These are phyloP conservation scores for Lipomyces yamadae DNA, from an alignment of 805 yeast genomes.

Conservation along the genomic window DNA sequence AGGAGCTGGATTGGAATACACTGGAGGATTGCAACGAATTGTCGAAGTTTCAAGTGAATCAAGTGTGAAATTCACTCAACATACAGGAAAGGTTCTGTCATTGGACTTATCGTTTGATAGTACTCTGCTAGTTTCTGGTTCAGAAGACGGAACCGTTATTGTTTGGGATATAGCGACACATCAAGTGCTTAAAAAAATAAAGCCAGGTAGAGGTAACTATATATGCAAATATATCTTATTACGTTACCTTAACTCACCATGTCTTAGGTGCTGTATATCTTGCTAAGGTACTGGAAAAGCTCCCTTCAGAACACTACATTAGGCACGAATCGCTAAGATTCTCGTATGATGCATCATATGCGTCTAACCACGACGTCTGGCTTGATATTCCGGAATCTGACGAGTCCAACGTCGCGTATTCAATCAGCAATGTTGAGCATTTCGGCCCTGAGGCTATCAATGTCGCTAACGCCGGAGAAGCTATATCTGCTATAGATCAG, in stretches of 20 bases:
- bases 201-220: constrained; percentile 38
- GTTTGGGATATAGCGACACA: constrained; percentile 61
- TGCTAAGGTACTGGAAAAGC: constrained; percentile 19
- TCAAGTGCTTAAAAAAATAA: constrained; percentile 45
- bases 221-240: not conserved
- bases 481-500: not conserved
- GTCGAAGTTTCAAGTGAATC: constrained; percentile 44
- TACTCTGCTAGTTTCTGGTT: constrained; percentile 73
- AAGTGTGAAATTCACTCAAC: constrained; percentile 30
- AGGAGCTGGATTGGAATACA: constrained; percentile 53
- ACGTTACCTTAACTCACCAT: not conserved
- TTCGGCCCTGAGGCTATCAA: not conserved
- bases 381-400: constrained; percentile 25
- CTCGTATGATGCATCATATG: not conserved
- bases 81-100: constrained; percentile 53
- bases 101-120: constrained; percentile 75
- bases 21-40: constrained; percentile 66
- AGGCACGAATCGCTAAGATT: not conserved
- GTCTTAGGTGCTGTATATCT: constrained; percentile 18
- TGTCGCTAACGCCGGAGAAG: not conserved
- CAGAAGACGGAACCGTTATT: constrained; percentile 66
- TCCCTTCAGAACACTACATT: constrained; percentile 11
- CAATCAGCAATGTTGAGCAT: constrained; percentile 3
- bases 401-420: constrained; percentile 3
- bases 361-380: constrained; percentile 36